Conservation (phyloP, 495 filamentous ascomycete genomes). For the Tuber melanosporum region DNA sequence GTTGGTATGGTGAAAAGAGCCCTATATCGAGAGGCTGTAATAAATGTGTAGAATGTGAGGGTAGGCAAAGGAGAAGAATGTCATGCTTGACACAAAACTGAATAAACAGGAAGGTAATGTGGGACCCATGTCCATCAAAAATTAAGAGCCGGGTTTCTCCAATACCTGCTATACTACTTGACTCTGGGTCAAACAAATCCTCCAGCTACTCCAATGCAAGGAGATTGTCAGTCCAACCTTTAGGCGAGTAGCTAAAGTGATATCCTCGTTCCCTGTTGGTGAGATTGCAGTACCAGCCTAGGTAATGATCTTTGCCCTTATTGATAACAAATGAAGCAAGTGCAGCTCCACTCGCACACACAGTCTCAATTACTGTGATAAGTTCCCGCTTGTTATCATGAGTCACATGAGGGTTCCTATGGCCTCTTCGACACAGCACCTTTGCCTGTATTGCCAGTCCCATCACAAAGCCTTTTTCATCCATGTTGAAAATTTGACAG, state of each 20-base stretch:
- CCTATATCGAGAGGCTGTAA: slow-evolving; percentile 10
- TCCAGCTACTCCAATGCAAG: slow-evolving; percentile 17
- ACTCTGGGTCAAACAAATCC: slow-evolving; percentile 6
- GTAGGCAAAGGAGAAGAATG: background rate
- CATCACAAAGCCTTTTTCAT: too few relatives aligned
- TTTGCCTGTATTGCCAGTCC: background rate
- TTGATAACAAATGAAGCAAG: slow-evolving; percentile 10
- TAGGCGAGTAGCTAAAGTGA: background rate
- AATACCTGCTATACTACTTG: background rate
- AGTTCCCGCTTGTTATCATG: slow-evolving; percentile 17
- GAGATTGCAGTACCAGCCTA: background rate
- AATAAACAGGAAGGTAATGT: slow-evolving; percentile 12
- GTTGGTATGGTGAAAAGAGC: background rate
- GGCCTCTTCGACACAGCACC: background rate
- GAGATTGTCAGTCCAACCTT: slow-evolving; percentile 14
- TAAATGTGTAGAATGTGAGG: slow-evolving; percentile 3
- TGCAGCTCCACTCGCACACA: background rate
- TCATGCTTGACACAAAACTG: slow-evolving; percentile 10
- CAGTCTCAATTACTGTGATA: slow-evolving; percentile 10
- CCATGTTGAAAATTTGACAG: too few relatives aligned
- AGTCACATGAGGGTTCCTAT: slow-evolving; percentile 5
- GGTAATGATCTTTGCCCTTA: slow-evolving; percentile 4
- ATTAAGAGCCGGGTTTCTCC: slow-evolving; percentile 7
- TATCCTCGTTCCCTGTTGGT: slow-evolving; percentile 4
- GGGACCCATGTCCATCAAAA: slow-evolving; percentile 17